These are phyloP conservation scores for Termitomyces sp. DNA, from an alignment of 768 basidiomycete species.

Conservation along the genomic window DNA sequence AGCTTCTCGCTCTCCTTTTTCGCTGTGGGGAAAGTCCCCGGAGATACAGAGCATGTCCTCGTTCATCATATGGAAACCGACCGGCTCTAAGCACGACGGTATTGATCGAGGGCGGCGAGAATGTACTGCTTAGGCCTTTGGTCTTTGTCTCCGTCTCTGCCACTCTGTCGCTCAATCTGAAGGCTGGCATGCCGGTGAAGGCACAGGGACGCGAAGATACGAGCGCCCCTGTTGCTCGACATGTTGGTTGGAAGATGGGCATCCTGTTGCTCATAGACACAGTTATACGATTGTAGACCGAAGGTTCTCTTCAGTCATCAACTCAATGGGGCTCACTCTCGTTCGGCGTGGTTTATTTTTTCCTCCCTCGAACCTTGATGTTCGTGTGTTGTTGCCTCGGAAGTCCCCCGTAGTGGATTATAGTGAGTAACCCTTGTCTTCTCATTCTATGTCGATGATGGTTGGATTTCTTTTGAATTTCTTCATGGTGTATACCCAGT, in stretches of 20 bases:
- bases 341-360: conserved; percentile 65
- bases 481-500: conserved; percentile 83
- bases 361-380: conserved; percentile 47
- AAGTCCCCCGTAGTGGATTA: not conserved
- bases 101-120: conserved; percentile 50
- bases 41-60: conserved; percentile 73
- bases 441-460: conserved; percentile 46
- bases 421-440: not conserved
- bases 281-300: conserved; percentile 80
- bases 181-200: conserved; percentile 33
- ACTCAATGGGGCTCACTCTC: conserved; percentile 95
- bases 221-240: conserved; percentile 58
- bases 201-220: conserved; percentile 69
- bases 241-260: conserved; percentile 33
- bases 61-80: conserved; percentile 61
- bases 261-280: conserved; percentile 77
- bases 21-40: conserved; percentile 95
- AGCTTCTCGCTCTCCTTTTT: conserved; percentile 41
- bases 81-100: conserved; percentile 73
- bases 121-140: conserved; percentile 32
- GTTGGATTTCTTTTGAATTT: conserved; percentile 68
- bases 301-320: conserved; percentile 41
- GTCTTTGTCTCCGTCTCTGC: conserved; percentile 44
- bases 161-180: conserved; percentile 52
- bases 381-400: conserved; percentile 24